These are phyloP conservation scores for Schizosaccharomyces osmophilus DNA, from an alignment of 805 yeast genomes.

Conservation along the genomic window DNA sequence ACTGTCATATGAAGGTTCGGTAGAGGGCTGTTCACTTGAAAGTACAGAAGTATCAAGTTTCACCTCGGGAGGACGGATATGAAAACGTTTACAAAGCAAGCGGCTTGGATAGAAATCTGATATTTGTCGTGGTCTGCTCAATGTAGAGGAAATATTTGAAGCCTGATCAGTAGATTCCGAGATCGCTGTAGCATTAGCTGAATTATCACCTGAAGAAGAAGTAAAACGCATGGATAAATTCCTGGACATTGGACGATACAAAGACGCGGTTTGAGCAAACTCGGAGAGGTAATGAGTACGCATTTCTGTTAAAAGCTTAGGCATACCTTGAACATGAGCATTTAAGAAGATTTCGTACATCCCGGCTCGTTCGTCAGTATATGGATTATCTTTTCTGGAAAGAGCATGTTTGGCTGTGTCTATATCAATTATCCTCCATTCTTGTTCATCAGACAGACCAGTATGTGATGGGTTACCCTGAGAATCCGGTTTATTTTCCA, in stretches of 20 bases:
- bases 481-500: background rate
- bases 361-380: background rate
- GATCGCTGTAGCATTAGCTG: no score
- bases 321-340: background rate
- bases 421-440: conserved; percentile 9
- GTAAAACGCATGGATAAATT: background rate
- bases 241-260: background rate
- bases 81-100: conserved; percentile 12
- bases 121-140: conserved; percentile 5
- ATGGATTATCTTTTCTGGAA: background rate
- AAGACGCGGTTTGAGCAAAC: background rate
- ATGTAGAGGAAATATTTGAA: background rate
- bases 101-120: conserved; percentile 8
- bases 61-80: conserved; percentile 3
- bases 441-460: conserved; percentile 5
- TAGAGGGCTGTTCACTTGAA: no score
- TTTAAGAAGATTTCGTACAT: background rate
- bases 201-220: background rate
- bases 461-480: conserved; percentile 5
- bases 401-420: background rate
- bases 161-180: no score
- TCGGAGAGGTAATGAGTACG: background rate
- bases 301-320: background rate
- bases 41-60: no score
- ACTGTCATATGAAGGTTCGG: no score